Base-by-base conservation (phyloP, 2,329 filamentous ascomycete species). In the Pseudogymnoascus sp. region DNA sequence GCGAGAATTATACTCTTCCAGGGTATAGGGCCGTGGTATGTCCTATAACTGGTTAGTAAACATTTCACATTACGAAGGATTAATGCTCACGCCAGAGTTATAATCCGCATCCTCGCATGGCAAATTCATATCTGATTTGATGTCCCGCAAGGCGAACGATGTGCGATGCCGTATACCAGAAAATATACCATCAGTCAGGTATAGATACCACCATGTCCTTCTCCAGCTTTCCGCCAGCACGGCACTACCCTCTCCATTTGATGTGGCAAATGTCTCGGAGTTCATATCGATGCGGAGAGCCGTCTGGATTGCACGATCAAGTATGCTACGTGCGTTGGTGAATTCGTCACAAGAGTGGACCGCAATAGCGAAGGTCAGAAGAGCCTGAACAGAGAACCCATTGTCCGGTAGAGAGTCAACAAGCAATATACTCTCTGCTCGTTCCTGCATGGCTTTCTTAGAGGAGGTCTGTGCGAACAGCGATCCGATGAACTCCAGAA, bases 61-160 rank as follows among this genome's bases (percentile, higher is more conserved):
- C 5, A 29, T 10, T 5, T 40, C 25, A 25, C 39, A 33, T 12
- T 4, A 29, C 61, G 58, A 35, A 3, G n/a, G 39, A 21, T 59
- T 13, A 42, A 31, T 33, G 67, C 74, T 67, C 68, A 77, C 75
- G 63, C 74, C 74, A 63, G 72, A 68, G 37, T 75, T 72, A 62
- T 76, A 77, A 64, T 76, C 72, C 68, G 69, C 74, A 64, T 77
- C 74, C 65, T 77, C 75, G 58, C 73, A 77, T 0, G 75, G 75
- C 15, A 77, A 63, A 40, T 76, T 73, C 13, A 73, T 71, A 18
- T 74, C 71, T 21, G 69, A 68, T 12, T 71, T 66, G 25, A 74
- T 64, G 9, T 71, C 67, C 13, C 64, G 68, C 27, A 74, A 67
- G 27, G 69, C 64, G 37, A 72, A 71, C 37, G 64, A 67, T 27